These are phyloP conservation scores for Moesziomyces aphidis DNA, from an alignment of 1,284 basidiomycete species.

Conservation along the genomic window DNA sequence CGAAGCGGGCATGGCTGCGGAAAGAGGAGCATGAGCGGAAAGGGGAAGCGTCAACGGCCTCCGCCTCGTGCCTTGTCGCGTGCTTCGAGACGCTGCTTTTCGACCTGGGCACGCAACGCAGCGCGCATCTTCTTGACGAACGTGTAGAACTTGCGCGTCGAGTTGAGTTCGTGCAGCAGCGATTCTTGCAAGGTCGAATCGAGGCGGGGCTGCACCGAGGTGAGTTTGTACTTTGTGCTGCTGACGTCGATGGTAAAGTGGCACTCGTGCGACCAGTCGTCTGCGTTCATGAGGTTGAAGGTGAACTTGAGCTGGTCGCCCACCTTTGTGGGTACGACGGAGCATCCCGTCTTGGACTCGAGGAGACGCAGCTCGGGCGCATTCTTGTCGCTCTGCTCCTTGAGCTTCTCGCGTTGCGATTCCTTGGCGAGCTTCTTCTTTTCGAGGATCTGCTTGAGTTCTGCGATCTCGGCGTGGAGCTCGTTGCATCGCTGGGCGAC, in stretches of 20 bases:
- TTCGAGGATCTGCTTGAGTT: conserved; percentile 48
- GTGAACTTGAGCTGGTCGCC: conserved; percentile 53
- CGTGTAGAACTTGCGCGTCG: conserved; percentile 51
- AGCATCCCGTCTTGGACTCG: conserved; percentile 50
- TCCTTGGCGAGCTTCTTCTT: conserved; percentile 48
- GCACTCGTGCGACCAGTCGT: conserved; percentile 53
- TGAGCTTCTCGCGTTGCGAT: conserved; percentile 37
- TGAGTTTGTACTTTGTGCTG: conserved; percentile 41
- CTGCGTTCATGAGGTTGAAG: conserved; percentile 50
- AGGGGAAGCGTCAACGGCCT: conserved; percentile 12
- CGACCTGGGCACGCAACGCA: conserved; percentile 35
- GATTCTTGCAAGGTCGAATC: conserved; percentile 30
- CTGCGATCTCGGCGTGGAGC: conserved; percentile 52
- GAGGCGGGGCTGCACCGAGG: conserved; percentile 36
- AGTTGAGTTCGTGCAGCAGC: conserved; percentile 49
- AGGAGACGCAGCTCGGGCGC: conserved; percentile 56
- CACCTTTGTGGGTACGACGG: conserved; percentile 44
- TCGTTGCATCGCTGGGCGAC: conserved; percentile 50
- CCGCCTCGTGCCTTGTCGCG: conserved; percentile 33
- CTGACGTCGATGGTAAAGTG: conserved; percentile 50
- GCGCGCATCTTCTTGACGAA: conserved; percentile 55
- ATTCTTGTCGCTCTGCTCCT: conserved; percentile 52
- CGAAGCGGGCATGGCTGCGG: no score
- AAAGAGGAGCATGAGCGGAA: no score
- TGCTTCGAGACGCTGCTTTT: conserved; percentile 43